Percentiles rank a stretch among this genome's conserved stretches.
Conservation (phyloP, 352 stramenopile species). For the Lagenidium sp. region DNA sequence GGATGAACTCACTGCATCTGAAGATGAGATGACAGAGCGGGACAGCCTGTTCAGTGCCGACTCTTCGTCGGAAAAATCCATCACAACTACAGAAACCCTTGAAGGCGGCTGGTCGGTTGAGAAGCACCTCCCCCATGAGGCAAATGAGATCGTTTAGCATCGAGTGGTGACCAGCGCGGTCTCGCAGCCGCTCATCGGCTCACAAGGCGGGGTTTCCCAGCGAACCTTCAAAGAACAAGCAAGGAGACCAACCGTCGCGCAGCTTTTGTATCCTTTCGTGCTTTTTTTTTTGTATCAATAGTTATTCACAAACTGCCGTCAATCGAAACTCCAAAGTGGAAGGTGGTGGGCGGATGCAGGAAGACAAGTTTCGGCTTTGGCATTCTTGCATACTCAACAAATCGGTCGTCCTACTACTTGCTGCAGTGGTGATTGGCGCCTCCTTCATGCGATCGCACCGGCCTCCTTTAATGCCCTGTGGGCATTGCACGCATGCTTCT, state of each 20-base stretch:
- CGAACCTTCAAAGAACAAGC: too few relatives aligned
- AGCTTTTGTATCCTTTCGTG: too few relatives aligned
- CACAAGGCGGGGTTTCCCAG: too few relatives aligned
- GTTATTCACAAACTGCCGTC: too few relatives aligned
- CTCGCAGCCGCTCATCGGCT: too few relatives aligned
- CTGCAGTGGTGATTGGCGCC: too few relatives aligned
- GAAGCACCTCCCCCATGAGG: constrained; percentile 56
- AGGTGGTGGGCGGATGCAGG: too few relatives aligned
- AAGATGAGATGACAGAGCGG: constrained; percentile 66
- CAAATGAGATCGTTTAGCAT: constrained; percentile 35
- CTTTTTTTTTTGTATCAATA: too few relatives aligned
- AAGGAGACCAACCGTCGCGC: too few relatives aligned
- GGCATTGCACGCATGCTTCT: constrained; percentile 80
- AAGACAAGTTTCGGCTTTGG: constrained; percentile 5
- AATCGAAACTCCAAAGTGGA: too few relatives aligned
- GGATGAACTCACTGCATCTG: constrained; percentile 49
- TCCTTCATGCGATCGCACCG: constrained; percentile 68
- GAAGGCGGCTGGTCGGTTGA: constrained; percentile 82
- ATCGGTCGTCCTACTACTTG: constrained; percentile 1
- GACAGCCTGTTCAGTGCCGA: constrained; percentile 65
- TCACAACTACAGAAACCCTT: constrained; percentile 62
- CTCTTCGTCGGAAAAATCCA: constrained; percentile 16
- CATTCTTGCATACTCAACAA: constrained; percentile 6
- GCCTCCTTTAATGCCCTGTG: constrained; percentile 70
- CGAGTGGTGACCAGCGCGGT: too few relatives aligned